phyloP scores from a whole-genome alignment of 345 rosid genomes.

The Litchi chinensis region DNA sequence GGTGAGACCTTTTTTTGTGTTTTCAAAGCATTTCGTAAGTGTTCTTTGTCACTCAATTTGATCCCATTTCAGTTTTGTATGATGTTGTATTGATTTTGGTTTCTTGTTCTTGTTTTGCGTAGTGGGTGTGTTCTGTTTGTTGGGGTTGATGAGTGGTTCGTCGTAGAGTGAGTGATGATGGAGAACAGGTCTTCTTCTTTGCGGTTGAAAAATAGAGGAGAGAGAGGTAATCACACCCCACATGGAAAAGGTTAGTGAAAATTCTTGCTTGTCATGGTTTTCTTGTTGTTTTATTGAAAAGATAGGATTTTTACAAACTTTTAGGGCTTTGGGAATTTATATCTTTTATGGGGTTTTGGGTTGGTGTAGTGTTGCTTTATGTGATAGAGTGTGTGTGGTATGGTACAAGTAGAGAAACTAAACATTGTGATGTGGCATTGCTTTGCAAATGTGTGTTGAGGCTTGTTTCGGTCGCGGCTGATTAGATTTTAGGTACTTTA shows the following conservation, averaged over 20 bases:
- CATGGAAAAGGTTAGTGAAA: constrained; percentile 42
- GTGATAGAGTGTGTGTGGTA: not conserved
- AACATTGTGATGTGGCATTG: not conserved
- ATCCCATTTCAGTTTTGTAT: not conserved
- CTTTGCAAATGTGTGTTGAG: not conserved
- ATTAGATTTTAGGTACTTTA: not conserved
- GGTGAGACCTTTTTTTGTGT: not conserved
- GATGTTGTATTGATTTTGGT: not conserved
- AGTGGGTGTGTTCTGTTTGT: not conserved
- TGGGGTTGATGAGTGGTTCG: constrained; percentile 6
- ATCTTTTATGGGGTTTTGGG: not conserved
- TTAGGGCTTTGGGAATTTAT: not conserved
- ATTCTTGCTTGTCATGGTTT: constrained; percentile 2
- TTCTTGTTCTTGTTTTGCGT: not conserved
- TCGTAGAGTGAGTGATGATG: constrained; percentile 32
- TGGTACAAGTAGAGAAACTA: not conserved
- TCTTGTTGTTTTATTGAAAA: not conserved
- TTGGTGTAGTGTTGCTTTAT: not conserved
- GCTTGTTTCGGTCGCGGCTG: not conserved
- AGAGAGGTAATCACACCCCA: constrained; percentile 43
- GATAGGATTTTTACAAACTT: not conserved
- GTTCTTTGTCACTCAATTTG: not conserved
- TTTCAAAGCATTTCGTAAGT: not conserved
- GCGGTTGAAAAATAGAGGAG: constrained; percentile 65
- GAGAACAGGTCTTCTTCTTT: constrained; percentile 61